A percentile compares a stretch with the other conserved stretches of the same genome.
phyloP scores from a whole-genome alignment of 805 yeast genomes.

The Candida patagonica region DNA sequence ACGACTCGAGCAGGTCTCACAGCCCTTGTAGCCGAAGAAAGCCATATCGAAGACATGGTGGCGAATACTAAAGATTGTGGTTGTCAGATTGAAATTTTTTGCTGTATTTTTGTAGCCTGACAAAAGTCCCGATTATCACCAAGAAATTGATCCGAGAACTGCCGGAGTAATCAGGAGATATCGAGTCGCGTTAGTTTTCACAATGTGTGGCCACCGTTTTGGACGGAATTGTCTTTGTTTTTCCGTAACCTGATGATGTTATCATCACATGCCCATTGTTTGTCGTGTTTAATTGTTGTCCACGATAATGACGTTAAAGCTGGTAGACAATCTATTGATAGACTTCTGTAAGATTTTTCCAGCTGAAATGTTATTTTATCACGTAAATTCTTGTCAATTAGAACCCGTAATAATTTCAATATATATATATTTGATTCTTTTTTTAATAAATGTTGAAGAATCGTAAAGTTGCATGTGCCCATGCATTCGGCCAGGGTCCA shows the following conservation, averaged over 20 bases:
- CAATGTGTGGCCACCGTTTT: too few species aligned
- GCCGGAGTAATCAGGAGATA: too few species aligned
- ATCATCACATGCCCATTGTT: neutral
- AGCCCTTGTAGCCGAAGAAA: neutral
- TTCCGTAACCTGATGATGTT: neutral
- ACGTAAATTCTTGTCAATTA: neutral
- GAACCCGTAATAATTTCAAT: neutral
- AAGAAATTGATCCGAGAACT: too few species aligned
- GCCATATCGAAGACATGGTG: constrained; percentile 1
- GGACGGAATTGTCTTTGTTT: too few species aligned
- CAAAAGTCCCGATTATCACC: too few species aligned
- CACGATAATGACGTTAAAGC: neutral
- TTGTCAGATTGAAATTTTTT: too few species aligned
- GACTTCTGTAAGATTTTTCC: neutral
- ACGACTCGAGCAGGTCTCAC: constrained; percentile 2
- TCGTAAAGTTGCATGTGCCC: neutral
- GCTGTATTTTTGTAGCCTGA: too few species aligned
- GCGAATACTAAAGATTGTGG: too few species aligned
- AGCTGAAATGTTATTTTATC: neutral
- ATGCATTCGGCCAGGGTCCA: neutral
- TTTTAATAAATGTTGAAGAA: neutral
- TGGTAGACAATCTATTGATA: neutral
- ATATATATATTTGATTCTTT: neutral
- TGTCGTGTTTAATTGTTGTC: neutral
- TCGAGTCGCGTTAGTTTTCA: too few species aligned